Conservation (phyloP, 2,329 filamentous ascomycete genomes). For the Fusarium torulosum region DNA sequence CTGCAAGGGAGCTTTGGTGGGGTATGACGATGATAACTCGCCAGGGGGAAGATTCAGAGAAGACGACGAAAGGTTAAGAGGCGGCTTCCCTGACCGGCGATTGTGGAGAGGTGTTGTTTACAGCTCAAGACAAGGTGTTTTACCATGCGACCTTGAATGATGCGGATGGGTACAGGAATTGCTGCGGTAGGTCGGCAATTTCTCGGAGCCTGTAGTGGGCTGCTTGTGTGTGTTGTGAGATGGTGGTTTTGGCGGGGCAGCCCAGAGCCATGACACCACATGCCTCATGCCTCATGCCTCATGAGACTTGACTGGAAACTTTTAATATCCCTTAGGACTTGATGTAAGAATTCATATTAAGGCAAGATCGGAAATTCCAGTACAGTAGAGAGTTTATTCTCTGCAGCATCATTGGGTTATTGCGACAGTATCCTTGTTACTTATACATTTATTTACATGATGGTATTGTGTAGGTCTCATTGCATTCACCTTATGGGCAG, state of each 20-base stretch:
- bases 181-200: constrained; percentile 48
- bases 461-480: not conserved
- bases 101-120: constrained; percentile 32
- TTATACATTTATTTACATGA: not conserved
- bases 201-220: constrained; percentile 46
- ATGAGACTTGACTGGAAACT: not conserved
- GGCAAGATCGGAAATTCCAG: too few relatives aligned
- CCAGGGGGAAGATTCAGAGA: constrained; percentile 11
- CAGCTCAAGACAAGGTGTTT: constrained; percentile 22
- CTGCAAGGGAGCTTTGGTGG: constrained; percentile 31
- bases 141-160: constrained; percentile 35
- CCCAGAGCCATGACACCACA: constrained; percentile 29
- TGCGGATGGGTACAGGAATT: constrained; percentile 49
- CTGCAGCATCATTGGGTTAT: too few relatives aligned
- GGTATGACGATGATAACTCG: constrained; percentile 22
- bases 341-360: not conserved
- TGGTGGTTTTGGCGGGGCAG: constrained; percentile 43
- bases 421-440: not conserved
- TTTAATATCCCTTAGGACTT: not conserved
- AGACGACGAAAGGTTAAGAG: constrained; percentile 36
- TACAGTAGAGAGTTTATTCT: not conserved
- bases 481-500: not conserved
- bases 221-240: constrained; percentile 34
- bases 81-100: constrained; percentile 45
- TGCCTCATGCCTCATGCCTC: constrained; percentile 9